These are phyloP conservation scores for Pyricularia sp. DNA, from an alignment of 2,329 filamentous ascomycete species.

Conservation along the genomic window DNA sequence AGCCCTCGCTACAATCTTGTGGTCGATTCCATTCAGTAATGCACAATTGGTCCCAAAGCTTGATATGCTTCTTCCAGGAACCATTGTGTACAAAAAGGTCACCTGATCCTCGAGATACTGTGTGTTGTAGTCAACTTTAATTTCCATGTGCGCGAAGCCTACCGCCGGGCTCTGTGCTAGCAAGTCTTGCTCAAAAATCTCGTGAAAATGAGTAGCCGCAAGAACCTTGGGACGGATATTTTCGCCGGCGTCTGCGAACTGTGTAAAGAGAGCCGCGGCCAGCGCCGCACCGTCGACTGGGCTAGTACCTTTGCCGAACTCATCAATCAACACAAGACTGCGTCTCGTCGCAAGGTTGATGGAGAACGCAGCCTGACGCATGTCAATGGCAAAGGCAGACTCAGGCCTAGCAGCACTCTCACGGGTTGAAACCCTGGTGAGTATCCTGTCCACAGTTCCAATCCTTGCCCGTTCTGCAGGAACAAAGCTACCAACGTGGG, in stretches of 20 bases:
- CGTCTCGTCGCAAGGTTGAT: slow-evolving; percentile 64
- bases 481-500: slow-evolving; percentile 88
- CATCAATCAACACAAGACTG: slow-evolving; percentile 83
- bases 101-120: slow-evolving; percentile 50
- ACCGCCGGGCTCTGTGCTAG: slow-evolving; percentile 42
- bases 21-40: slow-evolving; percentile 73
- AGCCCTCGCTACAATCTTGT: slow-evolving; percentile 63
- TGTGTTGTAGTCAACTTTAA: slow-evolving; percentile 47
- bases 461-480: slow-evolving; percentile 69
- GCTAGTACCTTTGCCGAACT: slow-evolving; percentile 67
- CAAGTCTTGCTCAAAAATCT: slow-evolving; percentile 60
- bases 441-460: slow-evolving; percentile 84
- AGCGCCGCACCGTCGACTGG: slow-evolving; percentile 49
- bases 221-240: slow-evolving; percentile 44
- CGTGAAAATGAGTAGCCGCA: slow-evolving; percentile 56
- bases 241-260: slow-evolving; percentile 38
- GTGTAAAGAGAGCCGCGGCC: slow-evolving; percentile 45
- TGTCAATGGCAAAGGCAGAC: slow-evolving; percentile 63
- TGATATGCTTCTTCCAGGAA: slow-evolving; percentile 58
- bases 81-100: slow-evolving; percentile 65
- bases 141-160: slow-evolving; percentile 62
- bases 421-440: slow-evolving; percentile 74
- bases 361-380: slow-evolving; percentile 77
- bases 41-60: slow-evolving; percentile 87
- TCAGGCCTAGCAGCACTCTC: slow-evolving; percentile 51